Evolutionary conservation across 2,329 filamentous ascomycete species (phyloP).

Genomic region (Cryoendolithus antarcticus): DNA sequence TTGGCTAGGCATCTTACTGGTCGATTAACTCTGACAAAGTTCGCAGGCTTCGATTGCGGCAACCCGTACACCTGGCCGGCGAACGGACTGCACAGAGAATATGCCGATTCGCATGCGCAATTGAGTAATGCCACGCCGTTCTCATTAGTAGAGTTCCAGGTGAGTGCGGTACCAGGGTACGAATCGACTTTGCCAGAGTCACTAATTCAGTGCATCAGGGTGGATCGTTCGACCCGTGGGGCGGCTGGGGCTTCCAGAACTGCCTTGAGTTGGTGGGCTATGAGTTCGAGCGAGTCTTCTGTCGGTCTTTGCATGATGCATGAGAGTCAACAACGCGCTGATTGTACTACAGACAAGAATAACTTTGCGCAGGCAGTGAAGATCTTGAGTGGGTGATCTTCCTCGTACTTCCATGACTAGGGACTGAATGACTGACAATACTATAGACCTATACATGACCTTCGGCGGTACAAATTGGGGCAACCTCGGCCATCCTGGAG

Average conservation of each 20-base stretch:
- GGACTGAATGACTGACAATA: conserved; percentile 35
- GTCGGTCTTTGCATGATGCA: conserved; percentile 39
- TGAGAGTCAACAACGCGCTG: neutral
- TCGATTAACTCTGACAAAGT: neutral
- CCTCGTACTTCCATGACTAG: no score
- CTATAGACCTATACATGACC: conserved; percentile 63
- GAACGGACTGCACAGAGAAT: conserved; percentile 44
- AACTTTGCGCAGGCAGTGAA: conserved; percentile 4
- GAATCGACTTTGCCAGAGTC: no score
- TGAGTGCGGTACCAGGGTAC: no score
- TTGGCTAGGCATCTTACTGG: neutral
- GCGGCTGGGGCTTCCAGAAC: conserved; percentile 53
- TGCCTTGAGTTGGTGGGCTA: conserved; percentile 55
- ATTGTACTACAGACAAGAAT: conserved; percentile 1
- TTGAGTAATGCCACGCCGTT: conserved; percentile 56
- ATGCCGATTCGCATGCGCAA: conserved; percentile 39
- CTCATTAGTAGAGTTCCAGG: conserved; percentile 44
- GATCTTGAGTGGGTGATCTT: neutral
- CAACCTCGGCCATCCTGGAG: conserved; percentile 58
- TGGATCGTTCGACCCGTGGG: conserved; percentile 58
- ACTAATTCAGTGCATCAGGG: conserved; percentile 7
- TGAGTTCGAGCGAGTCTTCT: conserved; percentile 68
- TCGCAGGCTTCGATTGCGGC: conserved; percentile 41
- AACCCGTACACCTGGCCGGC: conserved; percentile 51
- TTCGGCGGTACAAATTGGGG: conserved; percentile 67